Percentiles rank a stretch among this genome's conserved stretches.
These are phyloP conservation scores for Endogone sp. DNA, from an alignment of 192 early-diverging fungal species.

Conservation along the genomic window DNA sequence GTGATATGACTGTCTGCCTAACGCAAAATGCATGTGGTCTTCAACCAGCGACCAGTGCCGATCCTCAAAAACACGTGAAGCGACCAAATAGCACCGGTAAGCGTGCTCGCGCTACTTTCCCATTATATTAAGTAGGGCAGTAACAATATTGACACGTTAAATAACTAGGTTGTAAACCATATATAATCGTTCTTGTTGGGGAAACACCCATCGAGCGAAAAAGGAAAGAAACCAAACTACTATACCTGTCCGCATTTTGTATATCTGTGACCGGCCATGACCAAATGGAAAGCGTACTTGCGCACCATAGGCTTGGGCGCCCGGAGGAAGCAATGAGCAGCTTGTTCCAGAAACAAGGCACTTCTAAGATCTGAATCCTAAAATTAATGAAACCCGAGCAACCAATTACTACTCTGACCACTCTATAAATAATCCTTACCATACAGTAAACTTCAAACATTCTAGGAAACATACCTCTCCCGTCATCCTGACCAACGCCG, in stretches of 20 bases:
- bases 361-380: conserved; percentile 73
- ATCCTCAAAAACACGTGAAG: conserved; percentile 54
- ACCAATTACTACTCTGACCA: neutral
- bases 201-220: too few species aligned
- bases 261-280: conserved; percentile 84
- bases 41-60: conserved; percentile 74
- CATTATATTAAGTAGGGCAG: neutral
- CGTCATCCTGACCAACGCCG: conserved; percentile 65
- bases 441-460: too few species aligned
- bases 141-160: neutral
- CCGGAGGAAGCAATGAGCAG: conserved; percentile 75
- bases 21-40: conserved; percentile 85
- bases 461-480: conserved; percentile 55
- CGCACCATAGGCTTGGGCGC: conserved; percentile 64
- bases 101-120: conserved; percentile 62
- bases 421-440: conserved; percentile 5
- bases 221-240: too few species aligned
- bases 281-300: conserved; percentile 87
- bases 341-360: conserved; percentile 86
- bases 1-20: conserved; percentile 78
- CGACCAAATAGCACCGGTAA: conserved; percentile 67
- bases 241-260: conserved; percentile 71
- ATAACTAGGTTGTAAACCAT: too few species aligned
- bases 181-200: too few species aligned
- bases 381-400: conserved; percentile 1